Base-by-base conservation (phyloP, 2,329 filamentous ascomycete species). In the Plectosphaerella cucumerina region DNA sequence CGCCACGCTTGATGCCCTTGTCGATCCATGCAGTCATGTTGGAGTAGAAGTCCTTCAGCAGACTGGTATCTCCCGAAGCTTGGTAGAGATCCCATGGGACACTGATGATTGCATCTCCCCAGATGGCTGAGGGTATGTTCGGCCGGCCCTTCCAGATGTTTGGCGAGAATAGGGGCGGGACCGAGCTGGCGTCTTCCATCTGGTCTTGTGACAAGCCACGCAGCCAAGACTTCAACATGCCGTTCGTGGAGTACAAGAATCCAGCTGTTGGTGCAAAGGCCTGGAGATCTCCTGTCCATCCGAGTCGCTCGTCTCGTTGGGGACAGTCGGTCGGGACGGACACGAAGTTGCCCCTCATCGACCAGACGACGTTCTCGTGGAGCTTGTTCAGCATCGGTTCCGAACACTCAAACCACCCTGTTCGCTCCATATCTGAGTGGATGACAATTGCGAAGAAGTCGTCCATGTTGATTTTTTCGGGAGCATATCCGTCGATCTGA, bases 291-390 rank as follows among this genome's bases (percentile, higher is more conserved):
- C 80, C 74, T 1, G 73, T 77, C 80, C 79, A 79, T 22, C 75
- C 74, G 5, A 81, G 60, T 0, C 78, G 69, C 60, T 82, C 78
- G 52, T 82, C 77, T 0, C 77, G 67, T 56, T 81, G 76, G 0
- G 78, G 78, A 55, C 78, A 82, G 54, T 85, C 81, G 0, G 80
- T 84, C 0, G 80, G 80, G 0, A 84, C 61, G 0, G 71, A 73
- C 5, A 83, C 56, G 55, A 84, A 83, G 56, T 84, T 85, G 0
- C 79, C 78, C 17, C 72, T 70, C 74, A 82, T 81, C 8, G 71
- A 72, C 80, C 80, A 84, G 22, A 67, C 58, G 1, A 78, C 70
- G 49, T 85, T 85, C 2, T 70, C 49, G 53, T 83, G 74, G 3
- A 85, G 69, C 35, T 74, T 63, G 56, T 82, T 84, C 37, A 84